Evolutionary conservation across 2,329 filamentous ascomycete species (phyloP).

Genomic region (Stemphylium vesicarium): DNA sequence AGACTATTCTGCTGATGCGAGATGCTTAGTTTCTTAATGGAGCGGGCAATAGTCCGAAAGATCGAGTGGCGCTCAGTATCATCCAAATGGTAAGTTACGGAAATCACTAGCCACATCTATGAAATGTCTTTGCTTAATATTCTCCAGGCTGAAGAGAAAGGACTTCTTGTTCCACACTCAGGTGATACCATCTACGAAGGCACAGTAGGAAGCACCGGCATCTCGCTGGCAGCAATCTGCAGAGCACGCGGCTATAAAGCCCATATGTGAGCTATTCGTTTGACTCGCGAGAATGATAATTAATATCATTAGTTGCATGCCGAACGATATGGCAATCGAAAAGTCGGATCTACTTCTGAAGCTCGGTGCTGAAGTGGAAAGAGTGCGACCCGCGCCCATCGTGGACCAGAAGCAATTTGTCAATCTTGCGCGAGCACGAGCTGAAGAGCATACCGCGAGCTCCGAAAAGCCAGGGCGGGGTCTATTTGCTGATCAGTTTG

Average conservation of each 20-base stretch:
- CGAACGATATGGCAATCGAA: conserved; percentile 84
- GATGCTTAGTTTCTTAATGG: conserved; percentile 78
- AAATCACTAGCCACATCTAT: neutral
- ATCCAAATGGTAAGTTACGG: conserved; percentile 65
- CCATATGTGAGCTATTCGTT: conserved; percentile 69
- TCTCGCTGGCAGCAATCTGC: conserved; percentile 88
- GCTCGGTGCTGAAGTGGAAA: conserved; percentile 90
- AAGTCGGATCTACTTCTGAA: conserved; percentile 89
- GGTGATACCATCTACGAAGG: conserved; percentile 98
- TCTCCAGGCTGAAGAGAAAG: conserved; percentile 73
- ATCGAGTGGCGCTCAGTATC: conserved; percentile 90
- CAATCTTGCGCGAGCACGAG: conserved; percentile 82
- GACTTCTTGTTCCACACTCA: conserved; percentile 75
- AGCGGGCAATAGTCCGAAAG: conserved; percentile 91
- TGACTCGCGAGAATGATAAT: neutral
- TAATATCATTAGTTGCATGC: conserved; percentile 74
- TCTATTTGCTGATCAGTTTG: conserved; percentile 97
- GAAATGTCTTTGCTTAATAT: conserved; percentile 9
- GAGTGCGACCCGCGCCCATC: conserved; percentile 89
- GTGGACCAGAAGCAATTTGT: conserved; percentile 94
- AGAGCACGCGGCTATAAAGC: conserved; percentile 87
- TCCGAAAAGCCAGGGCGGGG: conserved; percentile 70
- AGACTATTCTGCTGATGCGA: conserved; percentile 2
- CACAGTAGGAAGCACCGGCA: conserved; percentile 94
- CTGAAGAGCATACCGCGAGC: conserved; percentile 71